These are phyloP conservation scores for Aspergillus carlsbadensis DNA, from an alignment of 495 filamentous ascomycete species.

Conservation along the genomic window DNA sequence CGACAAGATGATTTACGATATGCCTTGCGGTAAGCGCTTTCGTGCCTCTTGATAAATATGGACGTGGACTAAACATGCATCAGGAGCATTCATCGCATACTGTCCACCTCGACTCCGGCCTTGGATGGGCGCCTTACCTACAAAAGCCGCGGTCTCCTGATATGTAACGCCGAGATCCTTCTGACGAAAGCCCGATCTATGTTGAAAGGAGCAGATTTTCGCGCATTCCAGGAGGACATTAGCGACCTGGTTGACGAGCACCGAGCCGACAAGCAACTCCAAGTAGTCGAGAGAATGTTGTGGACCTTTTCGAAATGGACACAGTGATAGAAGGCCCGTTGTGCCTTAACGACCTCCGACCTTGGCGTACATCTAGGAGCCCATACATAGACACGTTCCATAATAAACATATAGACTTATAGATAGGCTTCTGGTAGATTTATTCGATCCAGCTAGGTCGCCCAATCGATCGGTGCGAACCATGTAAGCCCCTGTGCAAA, in stretches of 20 bases:
- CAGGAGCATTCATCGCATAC: constrained; percentile 78
- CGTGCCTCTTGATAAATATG: background rate
- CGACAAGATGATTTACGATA: constrained; percentile 65
- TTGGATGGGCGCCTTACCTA: constrained; percentile 70
- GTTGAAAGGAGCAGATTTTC: constrained; percentile 67
- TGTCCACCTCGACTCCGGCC: constrained; percentile 62
- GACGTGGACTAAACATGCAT: constrained; percentile 8
- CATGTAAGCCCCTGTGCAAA: too few relatives aligned
- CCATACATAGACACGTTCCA: too few relatives aligned
- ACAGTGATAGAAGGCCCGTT: background rate
- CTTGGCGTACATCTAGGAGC: too few relatives aligned
- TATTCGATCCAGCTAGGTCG: too few relatives aligned
- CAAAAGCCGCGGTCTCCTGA: constrained; percentile 84
- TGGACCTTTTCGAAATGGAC: constrained; percentile 88
- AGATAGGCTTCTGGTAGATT: too few relatives aligned
- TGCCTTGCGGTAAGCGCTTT: constrained; percentile 59
- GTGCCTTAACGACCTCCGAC: too few relatives aligned
- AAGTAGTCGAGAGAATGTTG: constrained; percentile 74
- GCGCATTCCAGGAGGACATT: constrained; percentile 83
- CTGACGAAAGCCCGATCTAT: constrained; percentile 60
- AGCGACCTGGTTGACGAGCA: constrained; percentile 74
- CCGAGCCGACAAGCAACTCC: constrained; percentile 70
- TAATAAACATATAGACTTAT: too few relatives aligned
- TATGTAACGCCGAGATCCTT: constrained; percentile 84
- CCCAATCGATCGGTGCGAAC: too few relatives aligned